Evolutionary conservation across 2,329 filamentous ascomycete genomes (phyloP).

Genomic region (Calonectria honghensis): DNA sequence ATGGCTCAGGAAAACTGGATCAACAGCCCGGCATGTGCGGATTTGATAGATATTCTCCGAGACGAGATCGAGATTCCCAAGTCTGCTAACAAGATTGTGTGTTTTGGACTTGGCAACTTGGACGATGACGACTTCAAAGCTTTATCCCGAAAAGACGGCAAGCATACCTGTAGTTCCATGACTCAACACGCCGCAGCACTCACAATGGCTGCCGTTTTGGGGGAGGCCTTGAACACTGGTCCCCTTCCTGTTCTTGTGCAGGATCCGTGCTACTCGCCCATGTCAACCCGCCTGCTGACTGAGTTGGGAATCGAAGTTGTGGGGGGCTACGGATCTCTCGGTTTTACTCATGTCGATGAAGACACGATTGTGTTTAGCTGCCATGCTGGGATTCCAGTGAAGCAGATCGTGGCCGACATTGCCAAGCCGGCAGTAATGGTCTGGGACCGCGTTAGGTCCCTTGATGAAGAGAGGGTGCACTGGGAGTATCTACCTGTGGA

Average conservation of each 20-base stretch:
- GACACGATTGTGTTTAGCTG: constrained; percentile 41
- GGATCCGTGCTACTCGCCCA: constrained; percentile 34
- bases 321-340: constrained; percentile 33
- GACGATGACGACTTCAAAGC: not conserved
- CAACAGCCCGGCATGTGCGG: not conserved
- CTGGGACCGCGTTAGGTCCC: constrained; percentile 27
- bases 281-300: constrained; percentile 18
- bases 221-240: not conserved
- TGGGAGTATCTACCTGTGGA: too few species aligned
- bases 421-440: constrained; percentile 44
- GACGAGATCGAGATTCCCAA: constrained; percentile 9
- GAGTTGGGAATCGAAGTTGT: constrained; percentile 35
- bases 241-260: constrained; percentile 29
- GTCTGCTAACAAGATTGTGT: constrained; percentile 22
- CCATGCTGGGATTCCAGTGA: constrained; percentile 40
- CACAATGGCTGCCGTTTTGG: constrained; percentile 12
- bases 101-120: constrained; percentile 32
- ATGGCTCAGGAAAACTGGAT: not conserved
- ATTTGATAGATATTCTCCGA: not conserved
- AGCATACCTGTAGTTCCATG: constrained; percentile 1
- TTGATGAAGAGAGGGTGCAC: too few species aligned
- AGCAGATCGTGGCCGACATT: constrained; percentile 49
- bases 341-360: constrained; percentile 46
- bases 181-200: constrained; percentile 28
- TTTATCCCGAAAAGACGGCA: not conserved